Evolutionary conservation across 768 basidiomycete genomes (phyloP).

Genomic region (Amanita pseudoporphyria): DNA sequence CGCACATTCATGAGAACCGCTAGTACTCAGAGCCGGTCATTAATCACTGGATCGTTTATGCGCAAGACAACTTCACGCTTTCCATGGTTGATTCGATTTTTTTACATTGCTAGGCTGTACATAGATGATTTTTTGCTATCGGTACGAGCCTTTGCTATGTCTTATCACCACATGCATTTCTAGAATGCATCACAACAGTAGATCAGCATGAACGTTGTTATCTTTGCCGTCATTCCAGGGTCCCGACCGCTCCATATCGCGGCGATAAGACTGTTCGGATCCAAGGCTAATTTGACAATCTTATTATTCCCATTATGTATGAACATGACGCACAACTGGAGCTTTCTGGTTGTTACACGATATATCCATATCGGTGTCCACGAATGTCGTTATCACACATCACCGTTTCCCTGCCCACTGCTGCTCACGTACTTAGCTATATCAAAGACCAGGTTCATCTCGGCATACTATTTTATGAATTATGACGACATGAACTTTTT

Average conservation of each 20-base stretch:
- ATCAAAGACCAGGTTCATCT: not conserved
- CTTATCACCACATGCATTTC: not conserved
- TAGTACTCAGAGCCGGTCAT: not conserved
- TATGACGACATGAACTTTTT: not conserved
- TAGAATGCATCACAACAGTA: not conserved
- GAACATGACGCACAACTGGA: slow-evolving; percentile 1
- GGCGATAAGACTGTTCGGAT: slow-evolving; percentile 1
- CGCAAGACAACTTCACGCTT: not conserved
- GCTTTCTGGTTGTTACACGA: not conserved
- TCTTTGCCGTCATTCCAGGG: not conserved
- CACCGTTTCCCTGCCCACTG: not conserved
- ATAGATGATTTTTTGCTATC: not conserved
- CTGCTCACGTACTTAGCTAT: not conserved
- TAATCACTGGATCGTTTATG: not conserved
- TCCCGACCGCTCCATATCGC: not conserved
- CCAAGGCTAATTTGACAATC: slow-evolving; percentile 1
- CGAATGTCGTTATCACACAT: not conserved
- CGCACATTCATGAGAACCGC: not conserved
- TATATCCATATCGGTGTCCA: not conserved
- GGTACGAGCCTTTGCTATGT: not conserved
- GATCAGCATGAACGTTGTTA: not conserved
- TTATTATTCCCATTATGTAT: not conserved
- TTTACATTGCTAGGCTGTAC: not conserved
- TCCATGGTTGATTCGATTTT: not conserved
- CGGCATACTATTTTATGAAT: not conserved